Evolutionary conservation across 352 stramenopile genomes (phyloP), one percentile per base, ranked within the genome.

Genomic region (Globisporangium abappressorium): DNA sequence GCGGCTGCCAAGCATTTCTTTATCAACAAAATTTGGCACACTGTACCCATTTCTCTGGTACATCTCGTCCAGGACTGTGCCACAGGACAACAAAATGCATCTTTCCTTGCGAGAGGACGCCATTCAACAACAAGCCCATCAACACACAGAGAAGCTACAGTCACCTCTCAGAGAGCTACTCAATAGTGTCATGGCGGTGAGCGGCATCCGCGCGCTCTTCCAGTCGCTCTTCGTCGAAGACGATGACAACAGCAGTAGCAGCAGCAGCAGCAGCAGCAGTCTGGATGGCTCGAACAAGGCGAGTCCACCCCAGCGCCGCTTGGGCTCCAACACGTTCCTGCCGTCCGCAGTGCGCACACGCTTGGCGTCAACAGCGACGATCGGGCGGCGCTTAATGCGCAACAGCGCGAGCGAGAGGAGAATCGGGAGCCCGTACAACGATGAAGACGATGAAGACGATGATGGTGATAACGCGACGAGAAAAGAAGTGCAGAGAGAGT

Each of bases 201-300:
- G 28, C 62, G 61, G 62, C 62, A 51, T 68, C 53, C 54, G 55
- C 26, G 53, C 62, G 53, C 62, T 68, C 38, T 68, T 68, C 53
- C 62, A 68, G 51, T 68, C 62, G 24, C 54, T 68, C 36, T 68
- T 68, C 53, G 36, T 41, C 3, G 62, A 68, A 20, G 62, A 56
- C 3, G 53, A 36, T 3, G 36, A 33, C 22, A 22, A 30, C 24
- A 12, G 6, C 36, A 12, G 38, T 34, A 20, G 5, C 18, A 28
- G 3, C n/a, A 28, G 14, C 3, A 28, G 18, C 8, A 41, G 43
- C 11, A 26, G 34, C 34, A 30, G 12, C 26, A 36, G n/a, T 5
- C 30, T 24, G 18, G 47, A 8, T 18, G 33, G 34, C 26, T 49
- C 15, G 41, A 49, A 8, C 41, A 49, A 49, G 15, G 47, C 43